Conservation (phyloP, 2,329 filamentous ascomycete species). For the Paraphaeosphaeria minitans region DNA sequence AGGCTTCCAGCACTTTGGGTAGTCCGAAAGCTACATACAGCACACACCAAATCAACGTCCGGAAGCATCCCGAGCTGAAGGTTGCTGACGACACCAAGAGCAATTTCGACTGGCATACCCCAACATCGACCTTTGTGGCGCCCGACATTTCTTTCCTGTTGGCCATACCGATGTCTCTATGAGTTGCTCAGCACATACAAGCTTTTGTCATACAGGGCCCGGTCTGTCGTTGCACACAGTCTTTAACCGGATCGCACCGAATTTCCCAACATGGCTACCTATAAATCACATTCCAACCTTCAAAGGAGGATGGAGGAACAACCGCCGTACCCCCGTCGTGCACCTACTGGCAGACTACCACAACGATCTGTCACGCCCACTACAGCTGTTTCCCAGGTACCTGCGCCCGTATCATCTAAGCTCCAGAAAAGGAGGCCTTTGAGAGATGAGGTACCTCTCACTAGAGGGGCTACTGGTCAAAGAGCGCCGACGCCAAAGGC, state of each 20-base stretch:
- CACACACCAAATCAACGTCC: constrained; percentile 30
- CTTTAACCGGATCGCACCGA: constrained; percentile 43
- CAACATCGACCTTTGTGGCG: constrained; percentile 25
- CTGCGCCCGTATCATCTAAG: constrained; percentile 36
- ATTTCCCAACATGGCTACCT: constrained; percentile 48
- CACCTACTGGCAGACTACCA: constrained; percentile 43
- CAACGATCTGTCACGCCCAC: constrained; percentile 45
- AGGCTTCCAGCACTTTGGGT: constrained; percentile 31
- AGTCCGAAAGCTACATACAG: constrained; percentile 23
- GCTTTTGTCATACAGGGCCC: constrained; percentile 36
- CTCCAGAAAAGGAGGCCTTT: constrained; percentile 43
- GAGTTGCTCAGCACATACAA: constrained; percentile 46
- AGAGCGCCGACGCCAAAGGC: constrained; percentile 24
- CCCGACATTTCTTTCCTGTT: constrained; percentile 28
- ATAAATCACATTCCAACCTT: constrained; percentile 46
- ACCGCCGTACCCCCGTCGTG: constrained; percentile 30
- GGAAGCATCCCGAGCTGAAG: constrained; percentile 37
- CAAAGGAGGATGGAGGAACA: constrained; percentile 40
- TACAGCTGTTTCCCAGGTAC: constrained; percentile 32
- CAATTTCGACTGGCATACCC: constrained; percentile 26
- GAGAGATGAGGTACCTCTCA: constrained; percentile 35
- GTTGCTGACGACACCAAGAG: constrained; percentile 37
- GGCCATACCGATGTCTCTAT: constrained; percentile 47
- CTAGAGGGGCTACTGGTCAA: constrained; percentile 25
- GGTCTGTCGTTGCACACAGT: constrained; percentile 28